phyloP scores from a whole-genome alignment of 2,329 filamentous ascomycete genomes.

The Ceratocystis harringtonii region DNA sequence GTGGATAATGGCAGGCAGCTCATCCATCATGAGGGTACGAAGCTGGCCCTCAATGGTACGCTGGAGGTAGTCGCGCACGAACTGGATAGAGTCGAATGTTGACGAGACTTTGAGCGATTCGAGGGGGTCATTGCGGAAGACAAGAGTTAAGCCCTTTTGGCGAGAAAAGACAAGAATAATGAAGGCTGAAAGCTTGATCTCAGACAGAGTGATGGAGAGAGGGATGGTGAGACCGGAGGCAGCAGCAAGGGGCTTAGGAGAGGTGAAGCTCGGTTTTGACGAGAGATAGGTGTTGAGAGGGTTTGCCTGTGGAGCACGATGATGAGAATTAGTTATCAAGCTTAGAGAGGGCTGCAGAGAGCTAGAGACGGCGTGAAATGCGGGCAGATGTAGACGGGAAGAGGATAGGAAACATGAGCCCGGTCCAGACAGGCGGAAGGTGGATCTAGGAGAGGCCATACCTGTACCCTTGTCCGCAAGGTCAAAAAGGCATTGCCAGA shows the following conservation, averaged over 20 bases:
- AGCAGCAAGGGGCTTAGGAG: slow-evolving; percentile 79
- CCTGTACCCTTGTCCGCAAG: slow-evolving; percentile 86
- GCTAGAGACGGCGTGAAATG: neutral
- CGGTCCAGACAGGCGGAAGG: neutral
- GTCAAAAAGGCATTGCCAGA: slow-evolving; percentile 90
- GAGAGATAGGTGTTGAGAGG: slow-evolving; percentile 90
- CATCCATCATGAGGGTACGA: slow-evolving; percentile 91
- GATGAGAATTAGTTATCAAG: neutral
- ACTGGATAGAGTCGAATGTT: slow-evolving; percentile 97
- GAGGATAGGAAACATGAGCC: neutral
- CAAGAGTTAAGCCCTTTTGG: slow-evolving; percentile 89
- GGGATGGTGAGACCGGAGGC: slow-evolving; percentile 89
- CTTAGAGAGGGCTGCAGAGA: neutral
- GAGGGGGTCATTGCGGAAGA: slow-evolving; percentile 94
- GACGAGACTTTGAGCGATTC: slow-evolving; percentile 97
- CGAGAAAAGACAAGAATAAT: slow-evolving; percentile 96
- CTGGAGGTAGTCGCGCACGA: slow-evolving; percentile 92
- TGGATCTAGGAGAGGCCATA: slow-evolving; percentile 25
- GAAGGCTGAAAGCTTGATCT: slow-evolving; percentile 90
- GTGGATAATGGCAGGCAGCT: slow-evolving; percentile 91
- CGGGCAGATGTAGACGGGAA: neutral
- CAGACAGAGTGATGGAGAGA: slow-evolving; percentile 89
- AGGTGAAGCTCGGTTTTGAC: slow-evolving; percentile 83
- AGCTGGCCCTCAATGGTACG: slow-evolving; percentile 90
- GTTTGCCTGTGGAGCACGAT: slow-evolving; percentile 51